These are phyloP conservation scores for Exophiala mesophila DNA, from an alignment of 2,329 filamentous ascomycete species.

Conservation along the genomic window DNA sequence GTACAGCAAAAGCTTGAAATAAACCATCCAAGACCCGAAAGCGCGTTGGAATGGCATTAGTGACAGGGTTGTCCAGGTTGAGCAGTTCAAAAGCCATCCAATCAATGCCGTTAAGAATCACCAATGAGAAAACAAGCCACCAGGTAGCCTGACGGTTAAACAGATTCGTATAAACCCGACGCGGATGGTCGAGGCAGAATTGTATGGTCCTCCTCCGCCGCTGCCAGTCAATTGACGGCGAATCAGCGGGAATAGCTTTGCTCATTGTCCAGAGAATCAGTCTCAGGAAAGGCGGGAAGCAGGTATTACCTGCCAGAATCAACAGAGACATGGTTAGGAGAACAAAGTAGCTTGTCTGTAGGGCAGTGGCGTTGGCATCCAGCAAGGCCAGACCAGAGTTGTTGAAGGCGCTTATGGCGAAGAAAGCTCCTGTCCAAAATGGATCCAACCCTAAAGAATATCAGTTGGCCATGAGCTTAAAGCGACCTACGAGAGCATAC, in stretches of 20 bases:
- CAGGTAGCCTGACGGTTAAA: conserved; percentile 58
- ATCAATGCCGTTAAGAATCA: conserved; percentile 52
- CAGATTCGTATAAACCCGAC: conserved; percentile 58
- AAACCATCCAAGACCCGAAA: conserved; percentile 52
- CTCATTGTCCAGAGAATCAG: conserved; percentile 54
- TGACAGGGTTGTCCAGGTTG: conserved; percentile 48
- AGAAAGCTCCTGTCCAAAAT: conserved; percentile 40
- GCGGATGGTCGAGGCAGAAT: conserved; percentile 59
- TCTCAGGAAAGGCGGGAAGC: conserved; percentile 54
- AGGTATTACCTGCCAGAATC: conserved; percentile 36
- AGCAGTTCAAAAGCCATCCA: conserved; percentile 40
- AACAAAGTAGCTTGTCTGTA: conserved; percentile 31
- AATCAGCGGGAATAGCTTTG: conserved; percentile 40
- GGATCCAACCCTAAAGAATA: conserved; percentile 33
- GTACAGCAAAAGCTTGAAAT: conserved; percentile 53
- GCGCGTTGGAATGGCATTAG: conserved; percentile 39
- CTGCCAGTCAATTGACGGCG: conserved; percentile 31
- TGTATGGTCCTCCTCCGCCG: conserved; percentile 43
- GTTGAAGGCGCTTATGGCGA: conserved; percentile 47
- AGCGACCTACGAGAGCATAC: too few species aligned
- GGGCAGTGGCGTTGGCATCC: conserved; percentile 44
- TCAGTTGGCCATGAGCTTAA: too few species aligned
- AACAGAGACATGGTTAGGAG: conserved; percentile 32
- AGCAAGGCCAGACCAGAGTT: conserved; percentile 47
- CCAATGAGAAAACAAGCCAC: conserved; percentile 49